A percentile compares a stretch with the other conserved stretches of the same genome.
phyloP scores from a whole-genome alignment of 345 rosid genomes.

The Citrus maxima region DNA sequence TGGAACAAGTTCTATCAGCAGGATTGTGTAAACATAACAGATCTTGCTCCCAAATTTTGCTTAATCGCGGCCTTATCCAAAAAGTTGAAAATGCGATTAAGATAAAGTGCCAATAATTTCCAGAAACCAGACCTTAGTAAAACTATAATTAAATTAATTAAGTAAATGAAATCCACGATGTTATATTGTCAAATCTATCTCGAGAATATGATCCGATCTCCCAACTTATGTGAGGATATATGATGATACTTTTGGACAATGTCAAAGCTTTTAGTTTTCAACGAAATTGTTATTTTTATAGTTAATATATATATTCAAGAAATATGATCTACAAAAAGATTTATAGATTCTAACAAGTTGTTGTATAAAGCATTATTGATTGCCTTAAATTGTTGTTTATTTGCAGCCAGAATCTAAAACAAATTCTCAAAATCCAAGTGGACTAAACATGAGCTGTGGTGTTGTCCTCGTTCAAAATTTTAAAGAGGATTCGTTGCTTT shows the following conservation, averaged over 20 bases:
- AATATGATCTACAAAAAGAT: too few species aligned
- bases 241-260: neutral
- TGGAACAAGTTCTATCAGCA: neutral
- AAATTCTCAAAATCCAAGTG: too few species aligned
- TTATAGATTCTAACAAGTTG: too few species aligned
- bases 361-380: too few species aligned
- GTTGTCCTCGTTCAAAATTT: too few species aligned
- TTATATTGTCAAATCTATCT: neutral
- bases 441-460: too few species aligned
- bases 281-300: neutral
- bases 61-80: neutral
- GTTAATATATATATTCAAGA: too few species aligned
- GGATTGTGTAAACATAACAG: neutral
- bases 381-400: too few species aligned
- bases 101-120: neutral
- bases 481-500: too few species aligned
- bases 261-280: neutral
- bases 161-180: too few species aligned
- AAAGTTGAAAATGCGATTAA: neutral
- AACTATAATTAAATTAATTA: too few species aligned
- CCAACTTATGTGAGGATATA: neutral
- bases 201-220: conserved; percentile 1
- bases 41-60: neutral
- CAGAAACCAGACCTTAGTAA: neutral
- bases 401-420: too few species aligned